Percentiles rank a stretch among this genome's conserved stretches.
Evolutionary conservation across 345 rosid genomes (phyloP).

Genomic region (Brassica juncea): DNA sequence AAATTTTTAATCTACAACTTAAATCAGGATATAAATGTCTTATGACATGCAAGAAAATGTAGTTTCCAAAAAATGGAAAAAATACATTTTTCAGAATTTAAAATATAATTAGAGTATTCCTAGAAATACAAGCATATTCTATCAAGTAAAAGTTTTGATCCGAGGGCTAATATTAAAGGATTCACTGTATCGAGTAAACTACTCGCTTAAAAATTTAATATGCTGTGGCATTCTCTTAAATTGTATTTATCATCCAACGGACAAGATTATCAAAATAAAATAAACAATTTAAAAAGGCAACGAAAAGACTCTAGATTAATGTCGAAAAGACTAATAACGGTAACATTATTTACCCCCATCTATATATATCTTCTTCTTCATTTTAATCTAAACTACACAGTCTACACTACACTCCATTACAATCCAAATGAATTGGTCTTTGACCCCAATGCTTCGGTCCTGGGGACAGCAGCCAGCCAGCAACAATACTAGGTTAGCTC

Average conservation of each 20-base stretch:
- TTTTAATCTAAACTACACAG: background rate
- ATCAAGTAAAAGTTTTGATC: background rate
- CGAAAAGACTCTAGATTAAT: background rate
- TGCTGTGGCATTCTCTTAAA: no score
- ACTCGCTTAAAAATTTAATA: background rate
- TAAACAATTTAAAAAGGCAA: background rate
- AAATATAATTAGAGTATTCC: no score
- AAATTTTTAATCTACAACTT: no score
- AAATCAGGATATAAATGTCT: no score
- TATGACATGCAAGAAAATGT: no score
- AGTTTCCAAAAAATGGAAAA: no score
- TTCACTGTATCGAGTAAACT: background rate
- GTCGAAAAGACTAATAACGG: background rate
- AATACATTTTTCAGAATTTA: no score
- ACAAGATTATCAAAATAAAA: background rate
- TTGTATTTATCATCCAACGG: background rate
- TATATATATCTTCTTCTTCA: background rate
- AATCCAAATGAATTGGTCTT: no score
- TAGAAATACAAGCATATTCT: background rate
- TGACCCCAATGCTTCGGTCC: no score
- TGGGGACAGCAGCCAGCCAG: no score
- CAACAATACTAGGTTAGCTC: no score
- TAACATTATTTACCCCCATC: background rate
- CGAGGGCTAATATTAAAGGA: background rate
- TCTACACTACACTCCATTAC: background rate